phyloP scores from a whole-genome alignment of 1,284 basidiomycete species.

The Gomphus bonarii region DNA sequence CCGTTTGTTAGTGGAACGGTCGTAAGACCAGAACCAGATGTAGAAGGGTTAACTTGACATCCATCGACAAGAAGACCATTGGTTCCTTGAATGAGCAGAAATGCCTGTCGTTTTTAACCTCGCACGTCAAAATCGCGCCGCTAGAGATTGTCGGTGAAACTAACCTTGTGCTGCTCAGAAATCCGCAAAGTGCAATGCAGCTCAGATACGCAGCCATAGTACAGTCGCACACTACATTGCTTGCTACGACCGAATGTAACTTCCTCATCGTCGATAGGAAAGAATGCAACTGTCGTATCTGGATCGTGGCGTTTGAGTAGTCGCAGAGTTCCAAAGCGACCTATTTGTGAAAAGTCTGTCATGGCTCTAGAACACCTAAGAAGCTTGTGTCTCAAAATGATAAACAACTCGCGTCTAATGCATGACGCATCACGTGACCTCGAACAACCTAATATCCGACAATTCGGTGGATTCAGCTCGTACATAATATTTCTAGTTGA shows the following conservation, averaged over 20 bases:
- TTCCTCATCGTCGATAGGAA: conserved; percentile 57
- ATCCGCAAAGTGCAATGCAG: conserved; percentile 18
- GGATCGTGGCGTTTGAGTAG: conserved; percentile 42
- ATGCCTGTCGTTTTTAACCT: conserved; percentile 36
- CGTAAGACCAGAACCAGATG: conserved; percentile 23
- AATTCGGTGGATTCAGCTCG: neutral
- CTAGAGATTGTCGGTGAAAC: neutral
- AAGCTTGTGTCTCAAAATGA: neutral
- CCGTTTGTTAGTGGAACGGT: conserved; percentile 53
- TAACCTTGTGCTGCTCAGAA: neutral
- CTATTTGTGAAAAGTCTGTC: conserved; percentile 43
- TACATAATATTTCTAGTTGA: too few species aligned
- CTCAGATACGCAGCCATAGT: conserved; percentile 49
- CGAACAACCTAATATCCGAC: neutral
- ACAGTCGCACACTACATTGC: conserved; percentile 52
- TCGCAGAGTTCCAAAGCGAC: conserved; percentile 49
- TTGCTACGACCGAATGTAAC: conserved; percentile 58
- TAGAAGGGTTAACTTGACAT: conserved; percentile 42
- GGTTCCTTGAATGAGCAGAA: conserved; percentile 47
- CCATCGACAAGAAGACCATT: conserved; percentile 51
- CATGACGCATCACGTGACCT: neutral
- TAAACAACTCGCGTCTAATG: neutral
- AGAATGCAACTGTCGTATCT: conserved; percentile 42
- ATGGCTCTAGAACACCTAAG: neutral
- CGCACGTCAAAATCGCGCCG: neutral